Evolutionary conservation across 768 basidiomycete genomes (phyloP).

Genomic region (Lentinula boryana): DNA sequence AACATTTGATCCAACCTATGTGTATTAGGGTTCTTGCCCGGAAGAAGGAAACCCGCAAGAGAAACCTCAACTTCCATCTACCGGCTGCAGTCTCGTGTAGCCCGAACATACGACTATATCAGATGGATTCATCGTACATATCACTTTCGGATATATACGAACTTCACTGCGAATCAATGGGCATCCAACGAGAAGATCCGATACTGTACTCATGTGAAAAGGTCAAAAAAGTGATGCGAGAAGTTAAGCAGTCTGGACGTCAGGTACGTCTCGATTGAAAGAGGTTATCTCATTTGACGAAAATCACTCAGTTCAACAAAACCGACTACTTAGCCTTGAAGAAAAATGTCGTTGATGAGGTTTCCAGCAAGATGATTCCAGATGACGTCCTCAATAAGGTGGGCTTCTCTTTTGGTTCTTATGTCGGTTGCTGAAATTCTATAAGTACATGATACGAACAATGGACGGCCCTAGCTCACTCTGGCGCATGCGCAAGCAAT

Average conservation of each 20-base stretch:
- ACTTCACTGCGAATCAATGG: slow-evolving; percentile 68
- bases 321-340: slow-evolving; percentile 64
- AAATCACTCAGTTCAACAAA: slow-evolving; percentile 44
- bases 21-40: slow-evolving; percentile 64
- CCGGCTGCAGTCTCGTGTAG: slow-evolving; percentile 84
- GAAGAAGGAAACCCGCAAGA: slow-evolving; percentile 89
- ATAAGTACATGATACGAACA: slow-evolving; percentile 84
- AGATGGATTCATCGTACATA: slow-evolving; percentile 88
- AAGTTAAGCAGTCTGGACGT: slow-evolving; percentile 45
- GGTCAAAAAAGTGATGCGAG: slow-evolving; percentile 60
- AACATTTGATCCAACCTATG: slow-evolving; percentile 4
- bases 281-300: background rate
- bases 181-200: slow-evolving; percentile 83
- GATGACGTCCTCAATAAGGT: slow-evolving; percentile 84
- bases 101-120: slow-evolving; percentile 77
- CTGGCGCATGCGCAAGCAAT: slow-evolving; percentile 98
- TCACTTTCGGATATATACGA: slow-evolving; percentile 94
- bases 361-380: slow-evolving; percentile 81
- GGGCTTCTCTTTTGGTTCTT: slow-evolving; percentile 18
- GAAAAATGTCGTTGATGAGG: slow-evolving; percentile 86
- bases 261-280: slow-evolving; percentile 25
- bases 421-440: slow-evolving; percentile 1
- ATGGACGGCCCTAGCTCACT: slow-evolving; percentile 82
- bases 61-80: slow-evolving; percentile 87
- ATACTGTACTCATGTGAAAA: slow-evolving; percentile 84